phyloP scores from a whole-genome alignment of 345 rosid genomes.

The Citropsis articulata region DNA sequence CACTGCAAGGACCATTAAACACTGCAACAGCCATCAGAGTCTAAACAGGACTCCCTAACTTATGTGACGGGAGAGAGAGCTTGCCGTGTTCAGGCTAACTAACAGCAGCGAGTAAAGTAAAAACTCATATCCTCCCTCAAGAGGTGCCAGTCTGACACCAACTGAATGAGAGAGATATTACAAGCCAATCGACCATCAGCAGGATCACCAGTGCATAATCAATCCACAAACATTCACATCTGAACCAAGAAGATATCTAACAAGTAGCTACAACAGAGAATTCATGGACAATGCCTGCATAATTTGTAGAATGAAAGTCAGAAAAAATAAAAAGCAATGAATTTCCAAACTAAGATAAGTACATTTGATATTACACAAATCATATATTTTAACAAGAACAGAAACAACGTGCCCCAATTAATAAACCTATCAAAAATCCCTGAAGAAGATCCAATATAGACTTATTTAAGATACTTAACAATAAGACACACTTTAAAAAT shows the following conservation, averaged over 20 bases:
- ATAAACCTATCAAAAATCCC: background rate
- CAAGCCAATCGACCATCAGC: conserved; percentile 21
- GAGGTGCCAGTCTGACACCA: conserved; percentile 19
- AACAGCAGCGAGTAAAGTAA: conserved; percentile 9
- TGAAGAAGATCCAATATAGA: background rate
- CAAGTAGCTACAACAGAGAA: background rate
- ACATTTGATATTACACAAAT: background rate
- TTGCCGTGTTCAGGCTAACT: background rate
- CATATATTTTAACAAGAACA: background rate
- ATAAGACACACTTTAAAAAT: too few relatives aligned
- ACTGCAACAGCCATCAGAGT: conserved; percentile 55
- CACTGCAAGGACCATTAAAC: conserved; percentile 40
- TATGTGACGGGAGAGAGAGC: conserved; percentile 27
- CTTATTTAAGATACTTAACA: background rate
- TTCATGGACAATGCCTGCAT: conserved; percentile 1
- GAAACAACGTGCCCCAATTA: background rate
- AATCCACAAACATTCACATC: background rate
- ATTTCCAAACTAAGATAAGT: background rate
- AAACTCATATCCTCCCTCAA: conserved; percentile 23
- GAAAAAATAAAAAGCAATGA: background rate
- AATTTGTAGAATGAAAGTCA: background rate
- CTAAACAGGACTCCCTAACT: conserved; percentile 43
- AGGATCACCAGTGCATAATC: background rate
- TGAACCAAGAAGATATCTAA: background rate
- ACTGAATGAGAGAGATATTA: conserved; percentile 10